A percentile compares a stretch with the other conserved stretches of the same genome.
These are phyloP conservation scores for Alectoria sarmentosa DNA, from an alignment of 495 filamentous ascomycete species.

Conservation along the genomic window DNA sequence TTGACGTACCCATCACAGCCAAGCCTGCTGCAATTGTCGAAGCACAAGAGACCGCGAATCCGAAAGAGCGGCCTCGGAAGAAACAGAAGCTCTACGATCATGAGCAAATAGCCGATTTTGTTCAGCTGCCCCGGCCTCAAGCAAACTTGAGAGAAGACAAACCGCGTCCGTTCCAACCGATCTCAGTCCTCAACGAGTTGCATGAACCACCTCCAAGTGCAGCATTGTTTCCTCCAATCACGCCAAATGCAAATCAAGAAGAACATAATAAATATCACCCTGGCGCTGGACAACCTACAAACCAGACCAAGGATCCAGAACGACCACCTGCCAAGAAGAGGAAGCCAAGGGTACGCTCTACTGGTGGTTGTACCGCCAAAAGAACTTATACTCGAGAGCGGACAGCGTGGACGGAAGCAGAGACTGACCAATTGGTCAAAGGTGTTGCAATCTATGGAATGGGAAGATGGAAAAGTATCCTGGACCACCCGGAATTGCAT, in stretches of 20 bases:
- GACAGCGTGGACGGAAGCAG: slow-evolving; percentile 73
- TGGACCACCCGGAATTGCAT: slow-evolving; percentile 62
- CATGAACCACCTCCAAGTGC: slow-evolving; percentile 70
- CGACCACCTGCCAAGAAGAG: neutral
- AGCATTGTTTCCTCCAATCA: slow-evolving; percentile 64
- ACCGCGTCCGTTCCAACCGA: slow-evolving; percentile 42
- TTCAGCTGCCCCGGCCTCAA: slow-evolving; percentile 43
- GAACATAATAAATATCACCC: slow-evolving; percentile 6
- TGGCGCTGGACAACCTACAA: slow-evolving; percentile 4
- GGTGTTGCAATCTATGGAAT: slow-evolving; percentile 78
- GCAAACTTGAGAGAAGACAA: slow-evolving; percentile 42
- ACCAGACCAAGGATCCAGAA: neutral
- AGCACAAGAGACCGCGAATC: slow-evolving; percentile 34
- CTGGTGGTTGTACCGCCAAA: slow-evolving; percentile 7
- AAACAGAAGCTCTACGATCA: slow-evolving; percentile 32
- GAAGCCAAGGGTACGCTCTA: slow-evolving; percentile 12
- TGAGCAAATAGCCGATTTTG: slow-evolving; percentile 44
- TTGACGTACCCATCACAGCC: slow-evolving; percentile 12
- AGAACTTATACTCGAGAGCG: slow-evolving; percentile 17
- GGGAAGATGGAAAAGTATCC: slow-evolving; percentile 80
- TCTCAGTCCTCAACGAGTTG: slow-evolving; percentile 63
- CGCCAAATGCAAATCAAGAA: slow-evolving; percentile 21
- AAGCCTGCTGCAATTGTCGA: slow-evolving; percentile 27
- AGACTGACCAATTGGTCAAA: slow-evolving; percentile 67
- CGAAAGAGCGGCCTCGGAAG: slow-evolving; percentile 34